Percentiles rank a stretch among this genome's conserved stretches.
Evolutionary conservation across 2,329 filamentous ascomycete species (phyloP).

Genomic region (Trichoderma cornu-damae): DNA sequence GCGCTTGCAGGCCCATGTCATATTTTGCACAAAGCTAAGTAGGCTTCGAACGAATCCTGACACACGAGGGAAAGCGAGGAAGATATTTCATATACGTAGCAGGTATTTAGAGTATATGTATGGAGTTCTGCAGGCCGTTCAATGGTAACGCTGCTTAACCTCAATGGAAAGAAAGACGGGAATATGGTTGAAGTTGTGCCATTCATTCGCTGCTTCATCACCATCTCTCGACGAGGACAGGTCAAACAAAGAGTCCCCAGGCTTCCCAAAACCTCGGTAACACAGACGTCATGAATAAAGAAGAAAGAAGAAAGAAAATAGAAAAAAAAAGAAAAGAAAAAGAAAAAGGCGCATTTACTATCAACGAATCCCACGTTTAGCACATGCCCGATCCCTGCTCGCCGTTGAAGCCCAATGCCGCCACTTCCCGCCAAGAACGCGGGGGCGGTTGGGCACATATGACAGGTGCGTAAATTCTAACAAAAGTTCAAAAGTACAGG

Average conservation of each 20-base stretch:
- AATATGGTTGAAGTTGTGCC: too few species aligned
- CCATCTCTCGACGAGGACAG: neutral
- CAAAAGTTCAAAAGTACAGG: too few species aligned
- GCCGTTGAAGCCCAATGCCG: slow-evolving; percentile 16
- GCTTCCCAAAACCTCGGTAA: neutral
- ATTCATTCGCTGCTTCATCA: neutral
- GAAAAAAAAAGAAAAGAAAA: too few species aligned
- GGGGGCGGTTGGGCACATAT: slow-evolving; percentile 16
- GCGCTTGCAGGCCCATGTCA: slow-evolving; percentile 4
- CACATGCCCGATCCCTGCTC: slow-evolving; percentile 10
- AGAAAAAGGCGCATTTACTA: too few species aligned
- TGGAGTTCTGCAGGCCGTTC: neutral
- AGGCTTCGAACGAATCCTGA: neutral
- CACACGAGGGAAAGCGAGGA: neutral
- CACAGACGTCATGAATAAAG: neutral
- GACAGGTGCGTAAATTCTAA: too few species aligned
- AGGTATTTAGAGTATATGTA: too few species aligned
- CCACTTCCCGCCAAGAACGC: neutral
- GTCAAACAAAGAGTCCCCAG: neutral
- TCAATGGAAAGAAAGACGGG: too few species aligned
- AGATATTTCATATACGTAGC: too few species aligned
- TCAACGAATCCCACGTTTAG: neutral
- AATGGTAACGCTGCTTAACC: neutral
- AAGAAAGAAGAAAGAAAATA: too few species aligned
- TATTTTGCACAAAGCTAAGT: neutral